Evolutionary conservation across 192 early-diverging fungal species (phyloP).

Genomic region (Chytriomyces hyalinus): DNA sequence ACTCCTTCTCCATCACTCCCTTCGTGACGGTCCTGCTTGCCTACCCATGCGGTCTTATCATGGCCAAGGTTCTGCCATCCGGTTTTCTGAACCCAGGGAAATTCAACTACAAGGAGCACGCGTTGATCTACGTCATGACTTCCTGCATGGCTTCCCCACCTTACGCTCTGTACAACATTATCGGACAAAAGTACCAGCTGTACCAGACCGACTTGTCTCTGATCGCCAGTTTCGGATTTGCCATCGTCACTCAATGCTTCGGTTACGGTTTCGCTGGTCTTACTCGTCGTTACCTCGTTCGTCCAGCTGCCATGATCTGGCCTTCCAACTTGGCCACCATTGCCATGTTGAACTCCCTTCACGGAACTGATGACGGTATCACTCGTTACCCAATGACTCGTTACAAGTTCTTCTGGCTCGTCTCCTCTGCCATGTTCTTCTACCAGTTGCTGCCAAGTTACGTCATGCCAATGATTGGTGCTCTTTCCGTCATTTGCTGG

Average conservation of each 20-base stretch:
- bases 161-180: conserved; percentile 52
- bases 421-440: conserved; percentile 7
- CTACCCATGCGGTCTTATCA: conserved; percentile 70
- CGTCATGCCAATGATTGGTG: conserved; percentile 24
- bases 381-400: conserved; percentile 34
- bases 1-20: conserved; percentile 17
- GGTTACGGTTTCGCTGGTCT: conserved; percentile 68
- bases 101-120: conserved; percentile 86
- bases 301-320: conserved; percentile 85
- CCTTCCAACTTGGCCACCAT: conserved; percentile 67
- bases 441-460: conserved; percentile 57
- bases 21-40: conserved; percentile 68
- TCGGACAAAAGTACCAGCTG: conserved; percentile 30
- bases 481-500: conserved; percentile 33
- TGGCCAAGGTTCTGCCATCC: conserved; percentile 68
- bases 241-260: conserved; percentile 12
- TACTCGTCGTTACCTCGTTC: conserved; percentile 73
- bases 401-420: conserved; percentile 5
- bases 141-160: conserved; percentile 64
- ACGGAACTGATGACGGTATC: conserved; percentile 39
- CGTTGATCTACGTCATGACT: conserved; percentile 76
- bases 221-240: conserved; percentile 1
- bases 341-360: conserved; percentile 79
- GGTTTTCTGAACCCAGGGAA: conserved; percentile 48
- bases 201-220: background rate